These are phyloP conservation scores for Chalaropsis ovoidea DNA, from an alignment of 2,329 filamentous ascomycete genomes.

Conservation along the genomic window DNA sequence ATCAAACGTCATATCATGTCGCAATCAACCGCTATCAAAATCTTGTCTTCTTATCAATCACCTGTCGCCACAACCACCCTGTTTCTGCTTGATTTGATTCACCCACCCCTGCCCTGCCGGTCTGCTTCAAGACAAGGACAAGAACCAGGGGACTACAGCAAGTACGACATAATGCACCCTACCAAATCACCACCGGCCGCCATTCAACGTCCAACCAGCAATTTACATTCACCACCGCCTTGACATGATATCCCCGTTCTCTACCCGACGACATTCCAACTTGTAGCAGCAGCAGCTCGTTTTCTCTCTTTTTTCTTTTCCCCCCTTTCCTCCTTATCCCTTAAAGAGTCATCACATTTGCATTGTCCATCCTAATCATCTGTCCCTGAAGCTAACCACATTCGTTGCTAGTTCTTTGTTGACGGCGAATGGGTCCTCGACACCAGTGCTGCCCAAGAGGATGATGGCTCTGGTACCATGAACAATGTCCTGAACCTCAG, in stretches of 20 bases:
- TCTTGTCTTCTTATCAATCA: conserved; percentile 11
- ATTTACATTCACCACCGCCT: background rate
- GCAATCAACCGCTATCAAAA: conserved; percentile 1
- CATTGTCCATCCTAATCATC: background rate
- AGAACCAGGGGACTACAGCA: conserved; percentile 1
- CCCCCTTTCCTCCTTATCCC: background rate
- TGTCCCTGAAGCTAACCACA: conserved; percentile 10
- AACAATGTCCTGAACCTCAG: conserved; percentile 77
- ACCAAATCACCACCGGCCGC: background rate
- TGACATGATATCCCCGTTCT: background rate
- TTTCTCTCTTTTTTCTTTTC: background rate
- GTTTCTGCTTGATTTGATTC: conserved; percentile 9
- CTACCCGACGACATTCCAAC: too few relatives aligned
- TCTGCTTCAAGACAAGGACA: conserved; percentile 1
- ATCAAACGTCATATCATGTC: conserved; percentile 9
- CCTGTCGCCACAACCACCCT: conserved; percentile 13
- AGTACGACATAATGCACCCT: conserved; percentile 12
- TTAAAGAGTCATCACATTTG: background rate
- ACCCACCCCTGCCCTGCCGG: background rate
- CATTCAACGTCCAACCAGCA: background rate
- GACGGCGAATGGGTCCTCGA: conserved; percentile 86
- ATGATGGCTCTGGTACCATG: conserved; percentile 70
- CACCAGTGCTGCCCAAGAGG: conserved; percentile 67
- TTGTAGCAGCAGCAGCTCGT: background rate
- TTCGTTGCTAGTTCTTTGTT: conserved; percentile 67